Base-by-base conservation (phyloP, 2,329 filamentous ascomycete species). In the Colletotrichum sp. region DNA sequence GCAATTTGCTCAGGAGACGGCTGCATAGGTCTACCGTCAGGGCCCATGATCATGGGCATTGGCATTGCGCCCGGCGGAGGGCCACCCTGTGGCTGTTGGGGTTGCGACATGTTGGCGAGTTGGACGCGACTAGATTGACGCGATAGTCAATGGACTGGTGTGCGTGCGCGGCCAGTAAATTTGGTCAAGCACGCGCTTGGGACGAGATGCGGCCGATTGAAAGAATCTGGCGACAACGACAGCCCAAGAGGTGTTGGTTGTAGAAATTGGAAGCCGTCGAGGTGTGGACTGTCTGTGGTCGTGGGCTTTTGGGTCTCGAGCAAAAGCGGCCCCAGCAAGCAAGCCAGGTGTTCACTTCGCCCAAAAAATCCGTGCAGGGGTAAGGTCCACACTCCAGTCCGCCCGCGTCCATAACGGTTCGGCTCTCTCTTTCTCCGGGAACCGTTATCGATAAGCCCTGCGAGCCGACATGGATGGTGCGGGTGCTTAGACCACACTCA, bases 1-100 rank as follows among this genome's bases (percentile, higher is more conserved):
- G 92, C 91, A 78, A 98, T 95, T 87, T 98, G 96, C 86, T 98
- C 94, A 65, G 94, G 96, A 24, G 93, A 92, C 44, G 84, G 83
- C 63, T 75, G 75, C 71, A 78, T 75, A 68, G 73, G 68, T 36
- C 68, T 44, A 68, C 81, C 77, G 80, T 81, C 69, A 79, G 81
- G 73, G 79, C 81, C 62, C 74, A 82, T 81, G 18, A 83, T 84
- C 79, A 86, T 83, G 73, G 80, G 80, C 75, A 78, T 81, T 39
- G 81, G 82, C 78, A 82, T 83, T 63, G 59, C 44, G 59, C 30
- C 32, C 12, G 59, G 28, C 59, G 28, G 30, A 34, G 30, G 59
- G n/a, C 57, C 30, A 32, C 26, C 26, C 57, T 30, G 59, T 30
- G 28, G n/a, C 34, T 34, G 59, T 18, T 62, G 22, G 44, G 44